These are phyloP conservation scores for Scalesia atractyloides DNA, from an alignment of 129 eudicot species.

Conservation along the genomic window DNA sequence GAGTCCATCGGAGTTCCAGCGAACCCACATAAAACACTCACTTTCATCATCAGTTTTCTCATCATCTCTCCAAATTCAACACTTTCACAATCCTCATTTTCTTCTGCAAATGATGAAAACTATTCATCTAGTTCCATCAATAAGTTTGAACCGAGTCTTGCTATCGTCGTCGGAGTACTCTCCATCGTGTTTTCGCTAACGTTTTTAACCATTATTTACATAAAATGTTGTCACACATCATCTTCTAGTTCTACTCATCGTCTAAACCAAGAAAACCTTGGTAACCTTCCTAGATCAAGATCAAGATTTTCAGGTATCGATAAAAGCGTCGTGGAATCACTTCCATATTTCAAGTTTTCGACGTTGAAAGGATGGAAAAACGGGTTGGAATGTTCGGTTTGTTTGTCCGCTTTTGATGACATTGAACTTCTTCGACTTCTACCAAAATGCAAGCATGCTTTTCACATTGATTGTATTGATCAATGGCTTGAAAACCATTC, in stretches of 20 bases:
- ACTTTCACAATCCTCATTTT: conserved; percentile 30
- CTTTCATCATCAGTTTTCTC: conserved; percentile 14
- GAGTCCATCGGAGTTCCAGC: conserved; percentile 19
- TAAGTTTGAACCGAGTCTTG: conserved; percentile 72
- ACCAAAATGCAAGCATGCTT: conserved; percentile 83
- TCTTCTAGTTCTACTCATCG: conserved; percentile 26
- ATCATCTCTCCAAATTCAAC: conserved; percentile 18
- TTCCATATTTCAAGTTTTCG: conserved; percentile 76
- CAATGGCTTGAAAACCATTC: conserved; percentile 81
- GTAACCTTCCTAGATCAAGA: conserved; percentile 36
- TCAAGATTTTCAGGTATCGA: conserved; percentile 71
- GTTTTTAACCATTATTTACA: conserved; percentile 47
- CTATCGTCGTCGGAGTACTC: conserved; percentile 62
- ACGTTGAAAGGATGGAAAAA: conserved; percentile 52
- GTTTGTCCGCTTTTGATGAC: conserved; percentile 66
- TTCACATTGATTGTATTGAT: conserved; percentile 75
- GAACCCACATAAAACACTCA: conserved; percentile 2
- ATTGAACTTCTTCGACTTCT: conserved; percentile 58
- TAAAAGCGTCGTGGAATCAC: conserved; percentile 50
- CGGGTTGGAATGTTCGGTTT: conserved; percentile 85
- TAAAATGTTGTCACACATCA: conserved; percentile 37
- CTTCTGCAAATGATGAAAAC: conserved; percentile 12
- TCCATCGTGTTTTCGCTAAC: conserved; percentile 61
- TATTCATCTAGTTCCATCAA: conserved; percentile 32
- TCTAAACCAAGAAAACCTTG: conserved; percentile 21